A percentile compares a stretch with the other conserved stretches of the same genome.
These are phyloP conservation scores for Penicillium canescens DNA, from an alignment of 495 filamentous ascomycete genomes.

Conservation along the genomic window DNA sequence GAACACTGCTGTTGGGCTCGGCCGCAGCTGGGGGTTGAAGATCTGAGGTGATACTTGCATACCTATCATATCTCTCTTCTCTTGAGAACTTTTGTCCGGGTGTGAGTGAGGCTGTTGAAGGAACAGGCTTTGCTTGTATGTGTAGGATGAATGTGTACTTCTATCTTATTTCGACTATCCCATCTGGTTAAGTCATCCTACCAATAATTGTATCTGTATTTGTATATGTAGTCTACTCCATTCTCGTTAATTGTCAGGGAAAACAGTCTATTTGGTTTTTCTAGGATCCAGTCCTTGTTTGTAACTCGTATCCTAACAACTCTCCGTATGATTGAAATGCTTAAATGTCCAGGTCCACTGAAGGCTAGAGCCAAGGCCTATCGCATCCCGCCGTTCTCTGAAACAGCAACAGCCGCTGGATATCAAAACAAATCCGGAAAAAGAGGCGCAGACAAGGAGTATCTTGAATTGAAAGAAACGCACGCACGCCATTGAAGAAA, in stretches of 20 bases:
- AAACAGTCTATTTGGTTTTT: not conserved
- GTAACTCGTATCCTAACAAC: too few species aligned
- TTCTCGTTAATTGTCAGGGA: not conserved
- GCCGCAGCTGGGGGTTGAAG: slow-evolving; percentile 50
- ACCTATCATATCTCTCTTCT: too few species aligned
- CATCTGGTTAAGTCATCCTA: not conserved
- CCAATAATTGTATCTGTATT: not conserved
- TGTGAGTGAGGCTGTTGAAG: too few species aligned
- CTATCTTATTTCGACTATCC: not conserved
- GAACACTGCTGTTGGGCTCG: slow-evolving; percentile 45
- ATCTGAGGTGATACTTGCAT: slow-evolving; percentile 22
- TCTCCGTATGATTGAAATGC: not conserved
- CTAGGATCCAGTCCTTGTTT: not conserved
- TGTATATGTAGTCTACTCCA: slow-evolving; percentile 12
- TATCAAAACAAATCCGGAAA: slow-evolving; percentile 1
- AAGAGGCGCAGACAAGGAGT: not conserved
- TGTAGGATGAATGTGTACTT: slow-evolving; percentile 1
- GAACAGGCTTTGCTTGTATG: not conserved
- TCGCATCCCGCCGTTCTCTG: not conserved
- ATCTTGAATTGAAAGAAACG: not conserved
- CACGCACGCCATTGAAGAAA: not conserved
- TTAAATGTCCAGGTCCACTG: not conserved
- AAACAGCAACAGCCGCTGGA: not conserved
- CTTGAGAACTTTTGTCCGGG: not conserved
- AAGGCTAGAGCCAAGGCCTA: slow-evolving; percentile 1